Evolutionary conservation across 257 asterid species (phyloP).

Genomic region (Penstemon eatonii): DNA sequence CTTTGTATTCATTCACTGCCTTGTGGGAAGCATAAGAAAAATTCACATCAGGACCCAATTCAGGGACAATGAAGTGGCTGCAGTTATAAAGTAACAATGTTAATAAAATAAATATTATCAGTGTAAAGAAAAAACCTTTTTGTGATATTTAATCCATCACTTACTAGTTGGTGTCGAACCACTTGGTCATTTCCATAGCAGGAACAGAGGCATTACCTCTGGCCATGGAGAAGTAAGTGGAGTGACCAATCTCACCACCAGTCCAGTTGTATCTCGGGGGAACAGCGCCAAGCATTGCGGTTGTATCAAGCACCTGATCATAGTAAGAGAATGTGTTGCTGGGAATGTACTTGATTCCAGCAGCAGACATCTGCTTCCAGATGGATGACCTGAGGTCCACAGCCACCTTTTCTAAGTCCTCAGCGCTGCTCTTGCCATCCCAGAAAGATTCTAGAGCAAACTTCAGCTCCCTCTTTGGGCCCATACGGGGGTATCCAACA

Average conservation of each 20-base stretch:
- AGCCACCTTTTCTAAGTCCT: slow-evolving; percentile 77
- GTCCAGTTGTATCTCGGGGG: slow-evolving; percentile 87
- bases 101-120: slow-evolving; percentile 12
- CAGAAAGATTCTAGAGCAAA: slow-evolving; percentile 74
- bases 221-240: slow-evolving; percentile 97
- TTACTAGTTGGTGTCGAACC: slow-evolving; percentile 99
- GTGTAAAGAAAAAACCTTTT: neutral
- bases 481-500: slow-evolving; percentile 98
- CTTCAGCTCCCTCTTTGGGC: slow-evolving; percentile 95
- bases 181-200: slow-evolving; percentile 99
- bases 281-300: slow-evolving; percentile 92
- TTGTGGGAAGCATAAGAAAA: slow-evolving; percentile 92
- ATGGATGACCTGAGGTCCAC: slow-evolving; percentile 78
- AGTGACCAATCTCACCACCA: slow-evolving; percentile 84
- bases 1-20: slow-evolving; percentile 88
- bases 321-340: slow-evolving; percentile 95
- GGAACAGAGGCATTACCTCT: slow-evolving; percentile 99
- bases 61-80: slow-evolving; percentile 95
- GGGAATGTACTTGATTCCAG: slow-evolving; percentile 69
- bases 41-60: slow-evolving; percentile 81
- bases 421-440: slow-evolving; percentile 64
- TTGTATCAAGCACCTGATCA: slow-evolving; percentile 90
- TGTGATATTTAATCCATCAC: slow-evolving; percentile 33
- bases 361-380: slow-evolving; percentile 59
- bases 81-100: slow-evolving; percentile 19